Percentiles rank a stretch among this genome's conserved stretches.
Evolutionary conservation across 2,329 filamentous ascomycete genomes (phyloP).

Genomic region (Leptographium lundbergii): DNA sequence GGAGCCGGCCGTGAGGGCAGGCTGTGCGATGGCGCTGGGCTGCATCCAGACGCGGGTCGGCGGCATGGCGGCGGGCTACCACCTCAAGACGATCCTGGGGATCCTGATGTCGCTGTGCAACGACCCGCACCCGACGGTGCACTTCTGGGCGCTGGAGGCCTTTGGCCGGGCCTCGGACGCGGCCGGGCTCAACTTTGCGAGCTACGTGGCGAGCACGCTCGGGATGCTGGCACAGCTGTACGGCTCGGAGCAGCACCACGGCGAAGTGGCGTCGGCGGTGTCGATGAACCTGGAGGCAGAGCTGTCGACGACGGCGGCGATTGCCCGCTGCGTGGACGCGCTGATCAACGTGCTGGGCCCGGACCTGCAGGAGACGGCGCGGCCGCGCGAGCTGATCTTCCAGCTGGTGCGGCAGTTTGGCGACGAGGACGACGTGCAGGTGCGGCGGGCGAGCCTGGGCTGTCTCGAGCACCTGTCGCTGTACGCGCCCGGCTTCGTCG

Average conservation of each 20-base stretch:
- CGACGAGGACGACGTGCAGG: conserved; percentile 46
- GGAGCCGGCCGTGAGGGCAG: conserved; percentile 84
- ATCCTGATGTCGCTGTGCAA: conserved; percentile 97
- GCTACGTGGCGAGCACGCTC: conserved; percentile 78
- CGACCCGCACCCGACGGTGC: conserved; percentile 87
- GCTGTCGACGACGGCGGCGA: conserved; percentile 66
- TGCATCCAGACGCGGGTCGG: conserved; percentile 92
- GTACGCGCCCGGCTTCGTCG: conserved; percentile 79
- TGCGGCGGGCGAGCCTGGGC: conserved; percentile 64
- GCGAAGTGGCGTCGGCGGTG: conserved; percentile 64
- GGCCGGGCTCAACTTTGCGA: conserved; percentile 81
- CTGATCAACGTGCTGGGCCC: conserved; percentile 92
- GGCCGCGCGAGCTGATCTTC: conserved; percentile 84
- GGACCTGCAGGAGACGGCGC: conserved; percentile 83
- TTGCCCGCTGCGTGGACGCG: conserved; percentile 85
- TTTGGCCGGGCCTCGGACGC: conserved; percentile 79
- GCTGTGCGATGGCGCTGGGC: conserved; percentile 86
- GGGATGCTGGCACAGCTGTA: conserved; percentile 93
- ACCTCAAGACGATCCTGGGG: conserved; percentile 92
- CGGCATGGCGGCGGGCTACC: conserved; percentile 92
- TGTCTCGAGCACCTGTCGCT: conserved; percentile 86
- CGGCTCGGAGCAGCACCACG: conserved; percentile 79
- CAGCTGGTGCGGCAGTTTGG: conserved; percentile 76
- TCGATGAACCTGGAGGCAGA: conserved; percentile 88
- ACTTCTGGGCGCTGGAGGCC: conserved; percentile 92